Percentiles rank a stretch among this genome's conserved stretches.
Evolutionary conservation across 345 rosid genomes (phyloP).

Genomic region (Bretschneidera sinensis): DNA sequence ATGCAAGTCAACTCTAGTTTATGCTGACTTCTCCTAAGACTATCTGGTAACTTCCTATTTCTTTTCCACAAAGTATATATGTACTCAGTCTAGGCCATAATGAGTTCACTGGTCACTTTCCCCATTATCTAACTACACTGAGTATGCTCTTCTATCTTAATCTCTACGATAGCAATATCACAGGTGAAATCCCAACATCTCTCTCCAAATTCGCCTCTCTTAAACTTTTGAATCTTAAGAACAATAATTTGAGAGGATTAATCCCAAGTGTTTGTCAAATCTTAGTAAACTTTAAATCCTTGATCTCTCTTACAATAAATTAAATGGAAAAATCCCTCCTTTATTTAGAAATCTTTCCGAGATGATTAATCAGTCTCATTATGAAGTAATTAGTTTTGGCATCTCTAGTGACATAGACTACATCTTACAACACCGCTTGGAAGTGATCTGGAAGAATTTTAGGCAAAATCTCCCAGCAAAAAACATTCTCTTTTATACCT

Average conservation of each 20-base stretch:
- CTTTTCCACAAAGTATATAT: not conserved
- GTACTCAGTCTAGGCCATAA: not conserved
- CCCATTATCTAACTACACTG: not conserved
- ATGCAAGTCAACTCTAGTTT: not conserved
- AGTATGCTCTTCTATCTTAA: conserved; percentile 1
- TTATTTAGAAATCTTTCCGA: not conserved
- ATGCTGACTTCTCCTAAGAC: not conserved
- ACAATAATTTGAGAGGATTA: not conserved
- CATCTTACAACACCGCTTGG: not conserved
- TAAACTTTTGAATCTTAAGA: too few species aligned
- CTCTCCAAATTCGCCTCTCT: too few species aligned
- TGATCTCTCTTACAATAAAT: conserved; percentile 1
- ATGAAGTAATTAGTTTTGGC: not conserved
- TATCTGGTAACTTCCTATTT: not conserved
- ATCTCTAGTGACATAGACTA: not conserved
- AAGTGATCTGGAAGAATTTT: conserved; percentile 7
- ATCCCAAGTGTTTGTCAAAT: conserved; percentile 2
- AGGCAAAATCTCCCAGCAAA: not conserved
- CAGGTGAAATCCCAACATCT: conserved; percentile 6
- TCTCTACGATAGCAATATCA: conserved; percentile 3
- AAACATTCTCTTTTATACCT: not conserved
- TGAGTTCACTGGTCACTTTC: conserved; percentile 7
- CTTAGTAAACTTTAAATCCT: conserved; percentile 8
- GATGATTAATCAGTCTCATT: conserved; percentile 4
- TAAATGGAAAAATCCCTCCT: conserved; percentile 5